phyloP scores from a whole-genome alignment of 306 rosid species.

The Rosa chinensis region DNA sequence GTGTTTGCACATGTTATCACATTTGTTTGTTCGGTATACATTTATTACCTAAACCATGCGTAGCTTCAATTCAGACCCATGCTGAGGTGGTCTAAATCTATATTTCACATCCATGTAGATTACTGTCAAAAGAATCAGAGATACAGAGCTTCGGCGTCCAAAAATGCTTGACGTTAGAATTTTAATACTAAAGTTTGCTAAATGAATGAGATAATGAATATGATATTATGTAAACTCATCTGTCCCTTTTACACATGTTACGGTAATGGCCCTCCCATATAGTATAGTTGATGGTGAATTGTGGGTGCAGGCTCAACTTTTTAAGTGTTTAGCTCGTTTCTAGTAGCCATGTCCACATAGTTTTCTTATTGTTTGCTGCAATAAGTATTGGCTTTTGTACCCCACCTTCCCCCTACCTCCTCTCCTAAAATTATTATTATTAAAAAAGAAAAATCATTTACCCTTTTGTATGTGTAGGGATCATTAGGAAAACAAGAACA shows the following conservation, averaged over 20 bases:
- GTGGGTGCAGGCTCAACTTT: conserved; percentile 3
- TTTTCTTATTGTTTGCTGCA: neutral
- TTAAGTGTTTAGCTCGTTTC: neutral
- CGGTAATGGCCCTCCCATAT: neutral
- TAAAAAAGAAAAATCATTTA: conserved; percentile 1
- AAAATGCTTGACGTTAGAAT: neutral
- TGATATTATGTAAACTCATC: neutral
- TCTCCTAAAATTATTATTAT: neutral
- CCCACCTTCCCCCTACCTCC: neutral
- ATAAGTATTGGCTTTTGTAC: neutral
- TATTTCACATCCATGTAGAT: neutral
- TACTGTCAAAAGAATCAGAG: neutral
- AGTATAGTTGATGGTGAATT: neutral
- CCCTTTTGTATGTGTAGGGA: conserved; percentile 49
- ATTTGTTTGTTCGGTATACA: neutral
- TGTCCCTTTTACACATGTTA: neutral
- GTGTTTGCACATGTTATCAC: neutral
- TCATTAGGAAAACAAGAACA: conserved; percentile 76
- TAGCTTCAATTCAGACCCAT: neutral
- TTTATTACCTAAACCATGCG: neutral
- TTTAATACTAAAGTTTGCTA: neutral
- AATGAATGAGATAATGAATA: neutral
- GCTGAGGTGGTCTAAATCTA: neutral
- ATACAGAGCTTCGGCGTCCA: neutral
- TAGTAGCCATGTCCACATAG: neutral